Evolutionary conservation across 306 rosid genomes (phyloP), one percentile per base, ranked within the genome.

Genomic region (Crotalaria pallida): DNA sequence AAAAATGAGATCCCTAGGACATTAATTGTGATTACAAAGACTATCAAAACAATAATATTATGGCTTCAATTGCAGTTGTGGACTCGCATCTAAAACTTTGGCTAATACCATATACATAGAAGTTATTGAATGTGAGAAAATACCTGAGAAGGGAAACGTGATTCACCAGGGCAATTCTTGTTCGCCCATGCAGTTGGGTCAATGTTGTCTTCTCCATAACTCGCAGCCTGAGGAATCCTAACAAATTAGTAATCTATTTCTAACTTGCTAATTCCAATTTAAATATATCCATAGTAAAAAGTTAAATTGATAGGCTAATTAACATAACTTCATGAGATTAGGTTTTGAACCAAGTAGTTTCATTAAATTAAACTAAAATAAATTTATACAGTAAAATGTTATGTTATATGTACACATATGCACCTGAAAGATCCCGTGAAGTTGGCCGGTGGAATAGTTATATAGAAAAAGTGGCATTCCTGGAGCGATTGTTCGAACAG

Each of bases 111-210:
- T 5, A 43, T 36, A 17, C 3, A 48, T 16, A 26, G 5, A 71
- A n/a, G n/a, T n/a, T n/a, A n/a, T n/a, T n/a, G n/a, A n/a, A n/a
- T n/a, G 6, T 9, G 74, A 38, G 60, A 72, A 12, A 27, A 59
- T 69, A 89, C 98, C 97, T 94, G 98, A 81, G 98, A 96, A 43
- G 98, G 98, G 74, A 94, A 94, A 19, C 98, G 96, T 9, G 97
- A 94, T 74, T 94, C 98, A 10, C 97, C 97, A 0, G 79, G 57
- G 63, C 89, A 87, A 79, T 90, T 94, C 77, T 90, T 94, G 73
- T 94, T 97, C 79, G 88, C 98, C 98, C 98, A 94, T 53, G 98
- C 98, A 6, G 87, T 76, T 10, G 97, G 95, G 81, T 94, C 98
- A 69, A 90, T 90, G 76, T 94, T 94, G 13, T 89, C 76, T 55